Conservation (phyloP, 1,139 yeast genomes). For the Kodamaea ohmeri region DNA sequence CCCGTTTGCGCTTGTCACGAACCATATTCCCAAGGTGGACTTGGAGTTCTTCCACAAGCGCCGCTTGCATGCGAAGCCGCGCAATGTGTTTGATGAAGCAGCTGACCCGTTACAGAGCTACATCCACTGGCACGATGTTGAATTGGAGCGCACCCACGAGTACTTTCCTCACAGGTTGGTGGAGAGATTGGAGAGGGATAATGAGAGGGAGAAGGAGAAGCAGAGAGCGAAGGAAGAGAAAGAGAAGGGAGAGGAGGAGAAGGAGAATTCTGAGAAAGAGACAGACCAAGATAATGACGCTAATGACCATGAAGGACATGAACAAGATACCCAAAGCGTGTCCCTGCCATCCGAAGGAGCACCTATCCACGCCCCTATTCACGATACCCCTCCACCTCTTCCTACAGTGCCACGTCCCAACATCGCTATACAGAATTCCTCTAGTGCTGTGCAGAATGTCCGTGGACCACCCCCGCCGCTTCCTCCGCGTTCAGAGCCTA, state of each 20-base stretch:
- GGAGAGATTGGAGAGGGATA: slow-evolving; percentile 1
- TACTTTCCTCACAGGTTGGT: slow-evolving; percentile 8
- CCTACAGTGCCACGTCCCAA: too few species aligned
- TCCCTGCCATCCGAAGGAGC: too few species aligned
- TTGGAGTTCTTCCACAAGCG: slow-evolving; percentile 6
- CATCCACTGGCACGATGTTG: slow-evolving; percentile 29
- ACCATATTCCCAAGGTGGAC: slow-evolving; percentile 8
- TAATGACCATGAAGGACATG: too few species aligned
- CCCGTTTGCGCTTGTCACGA: slow-evolving; percentile 4
- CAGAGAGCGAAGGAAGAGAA: not conserved
- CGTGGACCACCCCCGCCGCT: too few species aligned
- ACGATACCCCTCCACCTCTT: too few species aligned
- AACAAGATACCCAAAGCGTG: too few species aligned
- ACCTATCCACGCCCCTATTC: too few species aligned
- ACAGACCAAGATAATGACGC: not conserved
- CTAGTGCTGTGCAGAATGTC: too few species aligned
- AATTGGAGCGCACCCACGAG: slow-evolving; percentile 10
- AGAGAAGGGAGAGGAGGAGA: slow-evolving; percentile 3
- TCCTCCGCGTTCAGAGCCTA: not conserved
- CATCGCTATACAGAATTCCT: too few species aligned
- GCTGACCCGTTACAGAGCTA: slow-evolving; percentile 38
- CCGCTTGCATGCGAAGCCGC: slow-evolving; percentile 20
- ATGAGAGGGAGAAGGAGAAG: not conserved
- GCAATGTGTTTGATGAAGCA: slow-evolving; percentile 19
- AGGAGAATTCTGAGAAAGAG: slow-evolving; percentile 1